A percentile compares a stretch with the other conserved stretches of the same genome.
Evolutionary conservation across 1,284 basidiomycete species (phyloP).

Genomic region (Neonothopanus nambi): DNA sequence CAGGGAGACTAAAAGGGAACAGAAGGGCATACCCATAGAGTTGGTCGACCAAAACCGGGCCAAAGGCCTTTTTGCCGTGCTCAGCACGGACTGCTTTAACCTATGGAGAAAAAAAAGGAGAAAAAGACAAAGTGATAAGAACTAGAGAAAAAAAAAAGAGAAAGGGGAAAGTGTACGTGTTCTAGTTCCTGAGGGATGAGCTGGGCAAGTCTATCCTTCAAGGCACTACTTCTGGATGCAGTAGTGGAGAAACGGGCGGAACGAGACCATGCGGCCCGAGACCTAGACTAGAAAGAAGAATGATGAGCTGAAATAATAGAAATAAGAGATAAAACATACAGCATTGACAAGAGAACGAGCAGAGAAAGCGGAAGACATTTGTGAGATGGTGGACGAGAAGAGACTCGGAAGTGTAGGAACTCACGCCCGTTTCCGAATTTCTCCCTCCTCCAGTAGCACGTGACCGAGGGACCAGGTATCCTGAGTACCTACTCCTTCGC

Average conservation of each 20-base stretch:
- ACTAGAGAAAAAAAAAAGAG: background rate
- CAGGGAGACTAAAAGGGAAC: background rate
- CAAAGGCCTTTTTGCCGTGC: conserved; percentile 90
- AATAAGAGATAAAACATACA: conserved; percentile 35
- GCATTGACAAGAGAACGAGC: conserved; percentile 46
- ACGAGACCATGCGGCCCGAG: conserved; percentile 38
- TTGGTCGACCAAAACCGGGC: conserved; percentile 89
- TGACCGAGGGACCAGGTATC: background rate
- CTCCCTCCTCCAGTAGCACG: background rate
- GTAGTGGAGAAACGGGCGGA: conserved; percentile 66
- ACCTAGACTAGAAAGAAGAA: conserved; percentile 40
- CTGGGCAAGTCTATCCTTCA: conserved; percentile 90
- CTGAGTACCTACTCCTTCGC: background rate
- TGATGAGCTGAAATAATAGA: conserved; percentile 23
- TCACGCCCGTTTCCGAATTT: background rate
- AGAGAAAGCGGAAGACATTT: conserved; percentile 17
- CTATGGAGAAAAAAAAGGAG: conserved; percentile 36
- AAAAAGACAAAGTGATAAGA: background rate
- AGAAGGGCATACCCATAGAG: conserved; percentile 67
- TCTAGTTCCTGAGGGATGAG: conserved; percentile 90
- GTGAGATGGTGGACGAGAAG: conserved; percentile 15
- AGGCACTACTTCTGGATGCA: conserved; percentile 67
- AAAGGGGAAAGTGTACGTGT: conserved; percentile 52
- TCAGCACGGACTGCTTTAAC: conserved; percentile 82
- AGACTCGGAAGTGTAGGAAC: conserved; percentile 2